These are phyloP conservation scores for Scheffersomyces spartinae DNA, from an alignment of 805 yeast species.

Conservation along the genomic window DNA sequence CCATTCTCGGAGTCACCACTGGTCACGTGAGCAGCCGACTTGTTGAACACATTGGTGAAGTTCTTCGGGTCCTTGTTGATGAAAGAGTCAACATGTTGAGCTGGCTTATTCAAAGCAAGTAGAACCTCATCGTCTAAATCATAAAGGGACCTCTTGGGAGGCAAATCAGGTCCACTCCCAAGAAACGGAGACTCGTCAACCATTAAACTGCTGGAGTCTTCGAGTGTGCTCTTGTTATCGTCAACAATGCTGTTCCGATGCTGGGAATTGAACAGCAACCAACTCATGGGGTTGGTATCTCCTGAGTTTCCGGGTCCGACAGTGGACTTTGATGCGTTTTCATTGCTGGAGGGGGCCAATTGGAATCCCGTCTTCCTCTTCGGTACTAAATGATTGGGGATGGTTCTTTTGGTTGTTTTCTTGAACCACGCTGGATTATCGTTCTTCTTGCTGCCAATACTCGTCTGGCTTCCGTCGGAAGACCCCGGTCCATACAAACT, in stretches of 20 bases:
- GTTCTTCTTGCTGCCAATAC: slow-evolving; percentile 6
- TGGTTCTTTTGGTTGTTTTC: slow-evolving; percentile 20
- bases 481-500: no score
- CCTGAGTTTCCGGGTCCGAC: background rate
- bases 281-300: slow-evolving; percentile 15
- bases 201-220: slow-evolving; percentile 10
- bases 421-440: slow-evolving; percentile 25
- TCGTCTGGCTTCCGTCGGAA: no score
- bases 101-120: slow-evolving; percentile 22
- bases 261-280: slow-evolving; percentile 23
- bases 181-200: slow-evolving; percentile 4
- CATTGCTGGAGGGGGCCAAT: slow-evolving; percentile 2
- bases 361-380: slow-evolving; percentile 22
- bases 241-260: slow-evolving; percentile 16
- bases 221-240: slow-evolving; percentile 16
- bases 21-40: slow-evolving; percentile 9
- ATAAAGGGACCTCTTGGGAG: slow-evolving; percentile 39
- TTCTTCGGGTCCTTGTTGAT: slow-evolving; percentile 34
- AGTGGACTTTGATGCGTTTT: slow-evolving; percentile 2
- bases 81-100: slow-evolving; percentile 25
- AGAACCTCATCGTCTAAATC: slow-evolving; percentile 36
- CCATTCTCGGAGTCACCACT: slow-evolving; percentile 2
- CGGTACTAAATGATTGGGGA: slow-evolving; percentile 31
- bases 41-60: slow-evolving; percentile 35
- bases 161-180: slow-evolving; percentile 29